Conservation (phyloP, 2,329 filamentous ascomycete species). For the Trichoderma breve region DNA sequence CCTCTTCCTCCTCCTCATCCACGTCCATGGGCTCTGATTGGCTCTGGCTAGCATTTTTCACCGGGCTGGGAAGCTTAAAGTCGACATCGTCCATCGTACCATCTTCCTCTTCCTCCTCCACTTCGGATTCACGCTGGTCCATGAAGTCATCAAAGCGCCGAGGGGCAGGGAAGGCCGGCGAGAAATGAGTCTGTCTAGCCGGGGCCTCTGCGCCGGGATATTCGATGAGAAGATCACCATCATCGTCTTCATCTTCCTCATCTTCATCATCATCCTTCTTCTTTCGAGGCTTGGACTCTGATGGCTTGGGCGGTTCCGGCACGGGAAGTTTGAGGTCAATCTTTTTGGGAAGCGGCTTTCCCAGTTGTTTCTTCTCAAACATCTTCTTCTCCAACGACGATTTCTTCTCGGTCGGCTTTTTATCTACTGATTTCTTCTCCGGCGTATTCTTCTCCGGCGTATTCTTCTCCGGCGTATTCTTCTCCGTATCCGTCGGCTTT, state of each 20-base stretch:
- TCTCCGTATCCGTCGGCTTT: neutral
- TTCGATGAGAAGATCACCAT: constrained; percentile 57
- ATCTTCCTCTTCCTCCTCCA: constrained; percentile 44
- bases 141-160: constrained; percentile 55
- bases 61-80: constrained; percentile 55
- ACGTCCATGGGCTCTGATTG: constrained; percentile 32
- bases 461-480: constrained; percentile 12
- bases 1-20: constrained; percentile 29
- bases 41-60: constrained; percentile 38
- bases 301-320: constrained; percentile 31
- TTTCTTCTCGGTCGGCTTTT: neutral
- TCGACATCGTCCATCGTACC: constrained; percentile 49
- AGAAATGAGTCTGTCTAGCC: constrained; percentile 43
- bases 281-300: constrained; percentile 33
- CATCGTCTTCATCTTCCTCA: constrained; percentile 55
- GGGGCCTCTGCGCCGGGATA: constrained; percentile 52
- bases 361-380: constrained; percentile 34
- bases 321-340: constrained; percentile 41
- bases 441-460: constrained; percentile 19
- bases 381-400: constrained; percentile 7
- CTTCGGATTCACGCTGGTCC: constrained; percentile 45
- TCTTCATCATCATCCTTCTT: constrained; percentile 49
- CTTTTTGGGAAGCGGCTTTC: constrained; percentile 29
- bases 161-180: constrained; percentile 47
- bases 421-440: neutral